phyloP scores from a whole-genome alignment of 139 green algal species.

The Chlorella sorokiniana region DNA sequence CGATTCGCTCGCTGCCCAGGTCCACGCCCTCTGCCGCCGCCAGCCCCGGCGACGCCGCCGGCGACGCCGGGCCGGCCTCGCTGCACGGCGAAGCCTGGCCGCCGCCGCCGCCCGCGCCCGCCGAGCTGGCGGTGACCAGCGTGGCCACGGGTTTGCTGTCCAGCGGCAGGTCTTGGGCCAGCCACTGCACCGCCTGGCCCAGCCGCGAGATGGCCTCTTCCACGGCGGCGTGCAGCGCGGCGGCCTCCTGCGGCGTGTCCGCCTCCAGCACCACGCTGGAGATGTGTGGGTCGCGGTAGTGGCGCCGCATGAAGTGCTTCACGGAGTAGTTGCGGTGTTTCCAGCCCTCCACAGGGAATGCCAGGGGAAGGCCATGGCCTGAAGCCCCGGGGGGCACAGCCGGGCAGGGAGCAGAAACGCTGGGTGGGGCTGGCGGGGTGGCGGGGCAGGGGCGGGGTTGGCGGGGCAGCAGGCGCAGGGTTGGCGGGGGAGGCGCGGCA shows the following conservation, averaged over 20 bases:
- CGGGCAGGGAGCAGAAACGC: no score
- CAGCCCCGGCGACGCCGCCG: neutral
- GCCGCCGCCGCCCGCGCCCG: neutral
- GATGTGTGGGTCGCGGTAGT: conserved; percentile 16
- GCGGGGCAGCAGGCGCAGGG: no score
- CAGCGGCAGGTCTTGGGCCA: conserved; percentile 25
- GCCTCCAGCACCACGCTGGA: conserved; percentile 8
- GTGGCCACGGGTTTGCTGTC: neutral
- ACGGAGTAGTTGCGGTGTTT: conserved; percentile 2
- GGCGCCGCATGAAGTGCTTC: neutral
- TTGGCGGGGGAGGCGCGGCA: no score
- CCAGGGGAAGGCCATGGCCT: neutral
- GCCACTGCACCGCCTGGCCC: conserved; percentile 15
- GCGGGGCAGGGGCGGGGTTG: no score
- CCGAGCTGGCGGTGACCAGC: neutral
- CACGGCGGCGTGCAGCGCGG: neutral
- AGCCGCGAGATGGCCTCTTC: conserved; percentile 18
- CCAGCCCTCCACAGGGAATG: neutral
- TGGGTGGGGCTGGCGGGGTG: no score
- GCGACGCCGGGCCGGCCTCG: neutral
- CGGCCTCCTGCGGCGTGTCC: conserved; percentile 17
- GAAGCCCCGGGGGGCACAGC: no score
- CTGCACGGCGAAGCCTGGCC: neutral
- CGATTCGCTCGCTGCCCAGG: neutral
- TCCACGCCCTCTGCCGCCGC: neutral